Conservation (phyloP, 495 filamentous ascomycete species). For the Astrothelium subdiscretum region DNA sequence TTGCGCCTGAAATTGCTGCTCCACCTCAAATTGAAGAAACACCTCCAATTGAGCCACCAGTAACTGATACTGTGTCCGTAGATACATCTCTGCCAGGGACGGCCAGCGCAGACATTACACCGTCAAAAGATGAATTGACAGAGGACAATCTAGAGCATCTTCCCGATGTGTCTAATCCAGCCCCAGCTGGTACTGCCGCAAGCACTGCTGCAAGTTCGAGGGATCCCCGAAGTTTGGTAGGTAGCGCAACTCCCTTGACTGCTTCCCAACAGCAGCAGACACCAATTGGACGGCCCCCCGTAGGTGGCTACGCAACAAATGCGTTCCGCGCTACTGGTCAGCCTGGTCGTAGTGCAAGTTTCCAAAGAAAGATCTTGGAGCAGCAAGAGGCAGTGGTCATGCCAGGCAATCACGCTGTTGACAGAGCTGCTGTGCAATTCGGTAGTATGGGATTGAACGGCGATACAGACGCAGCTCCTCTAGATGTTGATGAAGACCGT, state of each 20-base stretch:
- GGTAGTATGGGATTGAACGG: slow-evolving; percentile 89
- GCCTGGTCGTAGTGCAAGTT: slow-evolving; percentile 54
- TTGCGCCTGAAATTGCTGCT: slow-evolving; percentile 4
- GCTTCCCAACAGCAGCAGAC: slow-evolving; percentile 38
- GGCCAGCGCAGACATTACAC: slow-evolving; percentile 31
- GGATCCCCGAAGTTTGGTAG: slow-evolving; percentile 48
- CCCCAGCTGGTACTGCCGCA: slow-evolving; percentile 70
- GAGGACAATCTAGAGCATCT: slow-evolving; percentile 85
- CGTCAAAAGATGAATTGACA: slow-evolving; percentile 76
- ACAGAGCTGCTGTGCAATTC: slow-evolving; percentile 91
- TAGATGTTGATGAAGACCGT: slow-evolving; percentile 85
- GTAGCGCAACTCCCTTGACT: slow-evolving; percentile 46
- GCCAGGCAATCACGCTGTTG: slow-evolving; percentile 95
- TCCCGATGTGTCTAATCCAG: slow-evolving; percentile 62
- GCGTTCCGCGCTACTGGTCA: slow-evolving; percentile 62
- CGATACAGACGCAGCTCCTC: slow-evolving; percentile 41
- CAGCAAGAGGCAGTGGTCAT: slow-evolving; percentile 97
- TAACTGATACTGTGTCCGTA: slow-evolving; percentile 7
- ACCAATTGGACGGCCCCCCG: slow-evolving; percentile 44
- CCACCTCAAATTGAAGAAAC: slow-evolving; percentile 4
- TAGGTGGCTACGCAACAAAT: slow-evolving; percentile 59
- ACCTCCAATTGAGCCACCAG: slow-evolving; percentile 14
- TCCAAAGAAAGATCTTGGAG: slow-evolving; percentile 73
- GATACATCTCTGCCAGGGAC: slow-evolving; percentile 20
- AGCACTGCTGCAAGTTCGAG: slow-evolving; percentile 79